Evolutionary conservation across 2,329 filamentous ascomycete genomes (phyloP), one percentile per base, ranked within the genome.

Genomic region (Graphilbum sp.): DNA sequence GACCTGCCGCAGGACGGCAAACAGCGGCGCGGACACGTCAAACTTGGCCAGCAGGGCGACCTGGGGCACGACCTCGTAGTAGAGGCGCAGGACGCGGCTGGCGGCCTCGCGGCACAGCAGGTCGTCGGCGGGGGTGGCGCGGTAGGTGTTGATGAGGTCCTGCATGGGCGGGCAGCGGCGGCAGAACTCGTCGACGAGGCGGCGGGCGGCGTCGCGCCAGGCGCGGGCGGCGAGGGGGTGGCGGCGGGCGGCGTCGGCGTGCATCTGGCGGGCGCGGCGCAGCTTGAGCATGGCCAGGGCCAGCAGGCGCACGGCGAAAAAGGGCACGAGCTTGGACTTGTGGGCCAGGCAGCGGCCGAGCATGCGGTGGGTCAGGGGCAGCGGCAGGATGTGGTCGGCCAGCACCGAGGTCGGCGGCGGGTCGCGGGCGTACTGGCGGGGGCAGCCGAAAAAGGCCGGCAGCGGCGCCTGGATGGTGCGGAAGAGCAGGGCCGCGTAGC

Each of bases 401-500:
- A 88, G 66, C 33, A 90, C 67, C 3, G 76, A 76, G 3, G 78
- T 73, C 2, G 86, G 84, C 9, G 90, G 88, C 23, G 90, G 87
- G 13, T 77, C 61, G 16, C 63, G 57, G 19, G 75, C 72, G 45
- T 74, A 79, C 32, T 64, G 65, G 12, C 70, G 66, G 31, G 64
- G 64, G 47, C 76, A 72, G 12, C 85, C 85, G 51, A 88, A 84
- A 43, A 70, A 71, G 20, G 62, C 53, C 2, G 87, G 87, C 2
- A 94, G 63, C 1, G 78, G 74, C 27, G 92, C 62, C 41, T 79
- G 71, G 34, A 95, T 75, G 1, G 78, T 74, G 43, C 80, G 81
- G 56, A 92, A 93, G 5, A 98, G 60, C 44, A 96, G 84, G 0
- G 86, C 76, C 0, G 86, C 85, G 53, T 92, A 94, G 32, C 88